A percentile compares a stretch with the other conserved stretches of the same genome.
These are phyloP conservation scores for Cystoisospora suis DNA, from an alignment of 169 alveolate species.

Conservation along the genomic window DNA sequence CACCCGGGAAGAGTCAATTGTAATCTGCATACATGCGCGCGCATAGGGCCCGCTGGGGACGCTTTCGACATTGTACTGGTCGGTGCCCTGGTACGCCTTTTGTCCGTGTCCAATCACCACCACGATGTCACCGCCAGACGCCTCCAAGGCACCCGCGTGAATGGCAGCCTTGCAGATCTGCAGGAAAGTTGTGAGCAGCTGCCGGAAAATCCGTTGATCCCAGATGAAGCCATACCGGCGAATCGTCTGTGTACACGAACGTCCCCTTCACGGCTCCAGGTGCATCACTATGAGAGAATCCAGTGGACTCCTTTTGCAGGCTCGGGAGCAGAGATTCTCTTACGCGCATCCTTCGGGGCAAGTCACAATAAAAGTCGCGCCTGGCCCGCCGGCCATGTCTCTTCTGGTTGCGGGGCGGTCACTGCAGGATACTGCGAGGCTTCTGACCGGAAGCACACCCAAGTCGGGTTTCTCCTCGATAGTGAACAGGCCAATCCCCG, in stretches of 20 bases:
- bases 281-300: background rate
- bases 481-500: constrained; percentile 72
- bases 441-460: constrained; percentile 9
- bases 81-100: constrained; percentile 62
- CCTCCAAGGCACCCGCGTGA: constrained; percentile 85
- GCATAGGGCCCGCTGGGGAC: constrained; percentile 42
- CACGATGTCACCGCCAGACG: constrained; percentile 77
- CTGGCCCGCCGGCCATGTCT: constrained; percentile 50
- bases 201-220: background rate
- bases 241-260: constrained; percentile 84
- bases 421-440: constrained; percentile 19
- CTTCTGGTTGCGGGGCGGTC: constrained; percentile 24
- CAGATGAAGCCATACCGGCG: constrained; percentile 68
- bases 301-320: too few species aligned
- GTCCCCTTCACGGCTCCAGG: constrained; percentile 81
- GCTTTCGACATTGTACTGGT: constrained; percentile 67
- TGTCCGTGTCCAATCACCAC: constrained; percentile 64
- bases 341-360: constrained; percentile 39
- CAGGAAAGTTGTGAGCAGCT: background rate
- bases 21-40: constrained; percentile 46
- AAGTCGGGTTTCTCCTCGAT: constrained; percentile 43
- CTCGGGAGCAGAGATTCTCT: background rate
- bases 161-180: constrained; percentile 88
- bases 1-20: too few species aligned
- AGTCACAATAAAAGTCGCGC: background rate